Base-by-base conservation (phyloP, 495 filamentous ascomycete genomes). In the Aspergillus egyptiacus region DNA sequence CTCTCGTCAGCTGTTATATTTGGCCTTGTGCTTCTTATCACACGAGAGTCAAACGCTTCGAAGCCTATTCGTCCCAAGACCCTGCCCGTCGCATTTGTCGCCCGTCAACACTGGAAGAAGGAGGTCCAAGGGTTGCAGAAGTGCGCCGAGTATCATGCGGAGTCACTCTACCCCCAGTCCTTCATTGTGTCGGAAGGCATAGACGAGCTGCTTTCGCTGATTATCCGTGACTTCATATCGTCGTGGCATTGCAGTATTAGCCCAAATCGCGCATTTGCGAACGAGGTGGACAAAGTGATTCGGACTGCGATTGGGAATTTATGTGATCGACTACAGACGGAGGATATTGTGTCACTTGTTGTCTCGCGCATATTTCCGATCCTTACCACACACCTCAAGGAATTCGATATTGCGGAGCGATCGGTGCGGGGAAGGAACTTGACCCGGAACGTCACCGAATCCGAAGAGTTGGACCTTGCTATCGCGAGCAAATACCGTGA, bases 161-260 rank as follows among this genome's bases (percentile, higher is more conserved):
- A 64, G 23, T 80, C 85, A 11, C 75, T 97, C 36, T 94, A 87
- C 57, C 80, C 86, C 46, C 75, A 85, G 41, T 94, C 87, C 2
- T 83, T 84, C 48, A 73, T 83, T 38, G 80, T 97, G 17, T 95
- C 90, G 5, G 82, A 82, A 55, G 82, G 81, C 19, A 68, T 96
- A 48, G 89, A 97, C 65, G 81, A 83, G 41, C 66, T 97, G 20
- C 74, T 99, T 27, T 78, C 83, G 19, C 72, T 86, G 28, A 77
- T 95, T 44, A 71, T 87, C 37, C 79, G 89, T 34, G 90, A 96
- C 62, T 96, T 95, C 62, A 78, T 99, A 30, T 78, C 75, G 27
- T 83, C 83, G 9, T 99, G 93, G 93, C 96, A 96, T 63, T 73
- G 74, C 8, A 79, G 80, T 55, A 96, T 99, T 63, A 95, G 86